These are phyloP conservation scores for Penicillium sp. DNA, from an alignment of 2,329 filamentous ascomycete species.

Conservation along the genomic window DNA sequence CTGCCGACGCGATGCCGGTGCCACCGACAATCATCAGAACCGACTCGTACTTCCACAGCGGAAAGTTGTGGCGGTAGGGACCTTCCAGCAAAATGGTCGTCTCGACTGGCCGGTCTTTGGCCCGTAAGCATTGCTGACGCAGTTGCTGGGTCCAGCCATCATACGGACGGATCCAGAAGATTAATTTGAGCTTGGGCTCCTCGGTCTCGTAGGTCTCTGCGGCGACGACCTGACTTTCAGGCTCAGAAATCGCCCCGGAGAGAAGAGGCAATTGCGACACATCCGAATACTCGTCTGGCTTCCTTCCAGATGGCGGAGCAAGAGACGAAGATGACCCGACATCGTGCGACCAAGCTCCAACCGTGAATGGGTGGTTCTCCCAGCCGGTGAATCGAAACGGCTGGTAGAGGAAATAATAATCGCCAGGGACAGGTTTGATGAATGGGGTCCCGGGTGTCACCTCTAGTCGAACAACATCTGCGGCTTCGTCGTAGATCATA, in stretches of 20 bases:
- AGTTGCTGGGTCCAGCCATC: conserved; percentile 52
- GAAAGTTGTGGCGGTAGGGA: conserved; percentile 47
- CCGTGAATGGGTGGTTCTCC: conserved; percentile 54
- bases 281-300: conserved; percentile 11
- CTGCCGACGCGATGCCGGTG: conserved; percentile 44
- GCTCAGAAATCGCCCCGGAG: conserved; percentile 10
- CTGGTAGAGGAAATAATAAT: conserved; percentile 53
- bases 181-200: conserved; percentile 33
- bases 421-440: conserved; percentile 43
- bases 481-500: conserved; percentile 44
- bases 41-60: conserved; percentile 50
- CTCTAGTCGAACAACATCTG: conserved; percentile 50
- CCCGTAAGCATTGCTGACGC: conserved; percentile 34
- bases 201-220: conserved; percentile 1
- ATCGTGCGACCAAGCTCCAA: conserved; percentile 35
- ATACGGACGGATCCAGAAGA: conserved; percentile 52
- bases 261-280: conserved; percentile 29
- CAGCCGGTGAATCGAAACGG: conserved; percentile 46
- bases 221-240: background rate
- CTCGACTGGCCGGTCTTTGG: conserved; percentile 23
- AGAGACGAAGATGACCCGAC: background rate
- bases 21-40: conserved; percentile 48
- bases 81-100: conserved; percentile 50
- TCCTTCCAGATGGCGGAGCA: background rate
- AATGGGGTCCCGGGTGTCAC: conserved; percentile 37